A percentile compares a stretch with the other conserved stretches of the same genome.
phyloP scores from a whole-genome alignment of 2,329 filamentous ascomycete species.

The Sclerotinia minor region DNA sequence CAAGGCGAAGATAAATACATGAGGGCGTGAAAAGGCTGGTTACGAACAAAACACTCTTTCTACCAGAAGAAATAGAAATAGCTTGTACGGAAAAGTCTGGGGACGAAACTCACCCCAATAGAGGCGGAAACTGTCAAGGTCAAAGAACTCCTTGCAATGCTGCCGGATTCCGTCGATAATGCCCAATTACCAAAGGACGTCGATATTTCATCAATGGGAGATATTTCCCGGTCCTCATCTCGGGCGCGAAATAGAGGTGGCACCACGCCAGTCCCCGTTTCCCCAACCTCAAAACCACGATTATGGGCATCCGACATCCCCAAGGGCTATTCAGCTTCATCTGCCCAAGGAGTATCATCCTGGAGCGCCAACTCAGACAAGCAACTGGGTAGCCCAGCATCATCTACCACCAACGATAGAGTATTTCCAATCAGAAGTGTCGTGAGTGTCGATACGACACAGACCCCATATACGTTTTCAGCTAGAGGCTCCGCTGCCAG shows the following conservation, averaged over 20 bases:
- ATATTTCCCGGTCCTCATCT: constrained; percentile 13
- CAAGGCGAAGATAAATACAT: background rate
- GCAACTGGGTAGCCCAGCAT: constrained; percentile 30
- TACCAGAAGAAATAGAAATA: background rate
- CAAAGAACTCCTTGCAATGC: constrained; percentile 16
- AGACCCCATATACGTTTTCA: constrained; percentile 32
- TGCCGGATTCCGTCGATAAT: background rate
- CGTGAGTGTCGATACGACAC: constrained; percentile 36
- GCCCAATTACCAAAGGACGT: background rate
- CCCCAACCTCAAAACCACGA: constrained; percentile 20
- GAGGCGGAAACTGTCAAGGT: constrained; percentile 14
- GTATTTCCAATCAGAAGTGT: constrained; percentile 40
- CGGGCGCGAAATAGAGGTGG: constrained; percentile 1
- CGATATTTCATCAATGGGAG: constrained; percentile 4
- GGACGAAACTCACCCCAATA: constrained; percentile 3
- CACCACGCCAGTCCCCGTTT: background rate
- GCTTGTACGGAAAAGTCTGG: background rate
- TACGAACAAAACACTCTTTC: background rate
- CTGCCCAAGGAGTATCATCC: constrained; percentile 26
- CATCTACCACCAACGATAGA: constrained; percentile 28
- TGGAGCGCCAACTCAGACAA: constrained; percentile 31
- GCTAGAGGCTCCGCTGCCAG: constrained; percentile 23
- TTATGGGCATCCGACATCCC: constrained; percentile 21
- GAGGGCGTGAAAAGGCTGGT: background rate
- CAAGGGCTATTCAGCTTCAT: constrained; percentile 3